Conservation (phyloP, 1,284 basidiomycete genomes). For the Amylostereum chailletii region DNA sequence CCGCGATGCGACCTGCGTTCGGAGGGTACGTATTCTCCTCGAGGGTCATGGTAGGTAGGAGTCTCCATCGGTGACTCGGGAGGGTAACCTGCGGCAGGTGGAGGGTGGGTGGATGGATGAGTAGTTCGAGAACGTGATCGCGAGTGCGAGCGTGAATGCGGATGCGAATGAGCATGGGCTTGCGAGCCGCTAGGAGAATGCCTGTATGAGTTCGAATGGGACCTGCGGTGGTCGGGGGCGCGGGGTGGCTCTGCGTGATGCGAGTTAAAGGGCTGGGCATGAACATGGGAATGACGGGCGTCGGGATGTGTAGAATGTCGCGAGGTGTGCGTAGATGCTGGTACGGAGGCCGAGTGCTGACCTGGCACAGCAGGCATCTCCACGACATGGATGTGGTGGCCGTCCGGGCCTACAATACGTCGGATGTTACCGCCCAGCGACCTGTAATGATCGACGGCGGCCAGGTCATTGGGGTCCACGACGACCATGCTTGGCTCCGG, state of each 20-base stretch:
- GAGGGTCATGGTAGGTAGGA: constrained; percentile 14
- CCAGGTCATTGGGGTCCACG: constrained; percentile 32
- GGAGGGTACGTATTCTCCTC: constrained; percentile 2
- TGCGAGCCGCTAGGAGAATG: no score
- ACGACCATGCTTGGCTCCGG: constrained; percentile 20
- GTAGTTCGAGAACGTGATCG: constrained; percentile 30
- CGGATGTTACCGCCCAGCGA: constrained; percentile 33
- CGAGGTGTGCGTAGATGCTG: constrained; percentile 6
- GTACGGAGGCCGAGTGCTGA: constrained; percentile 3
- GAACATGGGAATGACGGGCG: constrained; percentile 36
- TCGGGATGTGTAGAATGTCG: constrained; percentile 24
- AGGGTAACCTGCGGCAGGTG: constrained; percentile 16
- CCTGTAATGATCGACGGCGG: constrained; percentile 35
- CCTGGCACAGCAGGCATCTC: constrained; percentile 24
- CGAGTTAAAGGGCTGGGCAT: constrained; percentile 29
- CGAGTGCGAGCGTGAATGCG: constrained; percentile 27
- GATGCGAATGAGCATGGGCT: constrained; percentile 17
- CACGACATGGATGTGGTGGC: constrained; percentile 35
- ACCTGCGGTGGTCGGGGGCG: constrained; percentile 6
- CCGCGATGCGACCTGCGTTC: constrained; percentile 9
- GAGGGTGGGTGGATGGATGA: constrained; percentile 23
- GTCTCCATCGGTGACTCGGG: constrained; percentile 16
- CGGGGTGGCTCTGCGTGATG: constrained; percentile 30
- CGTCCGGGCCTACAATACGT: constrained; percentile 34
- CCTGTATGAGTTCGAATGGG: constrained; percentile 1